Percentiles rank a stretch among this genome's conserved stretches.
Conservation (phyloP, 2,329 filamentous ascomycete genomes). For the Sporothrix curviconia region DNA sequence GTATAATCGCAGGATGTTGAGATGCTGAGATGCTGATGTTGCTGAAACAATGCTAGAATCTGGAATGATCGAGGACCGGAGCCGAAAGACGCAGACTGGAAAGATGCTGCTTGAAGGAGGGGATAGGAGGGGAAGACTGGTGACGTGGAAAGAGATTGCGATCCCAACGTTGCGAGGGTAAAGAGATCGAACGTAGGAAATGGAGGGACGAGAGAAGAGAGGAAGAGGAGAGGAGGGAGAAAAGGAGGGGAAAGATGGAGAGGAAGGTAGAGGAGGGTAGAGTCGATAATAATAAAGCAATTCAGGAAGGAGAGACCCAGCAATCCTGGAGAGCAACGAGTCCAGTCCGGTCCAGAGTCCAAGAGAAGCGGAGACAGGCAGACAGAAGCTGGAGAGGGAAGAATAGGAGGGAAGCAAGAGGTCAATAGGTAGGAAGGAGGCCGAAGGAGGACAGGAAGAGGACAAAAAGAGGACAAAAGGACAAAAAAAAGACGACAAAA, state of each 20-base stretch:
- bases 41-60: too few relatives aligned
- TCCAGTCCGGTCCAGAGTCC: not conserved
- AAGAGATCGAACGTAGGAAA: not conserved
- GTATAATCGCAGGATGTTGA: too few relatives aligned
- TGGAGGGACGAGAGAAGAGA: not conserved
- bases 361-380: not conserved
- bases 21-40: too few relatives aligned
- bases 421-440: not conserved
- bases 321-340: too few relatives aligned
- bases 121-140: too few relatives aligned
- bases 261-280: not conserved
- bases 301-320: not conserved
- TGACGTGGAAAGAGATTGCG: too few relatives aligned
- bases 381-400: not conserved
- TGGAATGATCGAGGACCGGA: too few relatives aligned
- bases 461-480: not conserved
- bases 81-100: too few relatives aligned
- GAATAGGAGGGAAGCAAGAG: not conserved
- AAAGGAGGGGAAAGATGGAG: not conserved
- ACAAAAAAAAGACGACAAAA: not conserved
- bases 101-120: too few relatives aligned
- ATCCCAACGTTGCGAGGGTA: not conserved
- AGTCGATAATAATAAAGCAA: slow-evolving; percentile 1
- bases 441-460: not conserved
- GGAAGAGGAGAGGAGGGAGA: not conserved